Percentiles rank a stretch among this genome's conserved stretches.
These are phyloP conservation scores for Ceratobasidium sp. DNA, from an alignment of 1,284 basidiomycete species.

Conservation along the genomic window DNA sequence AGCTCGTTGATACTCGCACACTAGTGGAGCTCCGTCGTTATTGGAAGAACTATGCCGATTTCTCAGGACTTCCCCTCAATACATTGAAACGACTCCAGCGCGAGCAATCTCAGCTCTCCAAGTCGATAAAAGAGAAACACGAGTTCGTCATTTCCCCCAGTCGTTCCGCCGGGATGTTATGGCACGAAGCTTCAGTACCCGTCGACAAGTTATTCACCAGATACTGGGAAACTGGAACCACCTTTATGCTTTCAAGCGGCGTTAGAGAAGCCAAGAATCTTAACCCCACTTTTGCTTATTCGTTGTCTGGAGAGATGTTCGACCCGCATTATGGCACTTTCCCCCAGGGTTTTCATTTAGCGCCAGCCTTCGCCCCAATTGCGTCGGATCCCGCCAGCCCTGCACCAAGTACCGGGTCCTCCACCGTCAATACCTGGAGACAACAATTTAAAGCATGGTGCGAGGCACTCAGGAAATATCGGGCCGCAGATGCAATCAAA, in stretches of 20 bases:
- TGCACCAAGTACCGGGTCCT: neutral
- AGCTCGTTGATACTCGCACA: neutral
- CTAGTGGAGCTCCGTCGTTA: neutral
- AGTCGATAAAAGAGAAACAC: neutral
- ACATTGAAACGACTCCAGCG: neutral
- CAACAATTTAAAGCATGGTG: conserved; percentile 25
- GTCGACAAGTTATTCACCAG: neutral
- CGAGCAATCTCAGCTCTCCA: conserved; percentile 11
- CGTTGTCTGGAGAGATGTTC: conserved; percentile 13
- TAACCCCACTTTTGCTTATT: conserved; percentile 33
- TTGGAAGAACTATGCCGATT: conserved; percentile 33
- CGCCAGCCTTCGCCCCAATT: conserved; percentile 10
- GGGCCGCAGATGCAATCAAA: neutral
- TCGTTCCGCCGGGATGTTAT: conserved; percentile 24
- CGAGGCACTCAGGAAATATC: neutral
- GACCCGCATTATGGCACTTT: conserved; percentile 25
- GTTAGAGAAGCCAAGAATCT: neutral
- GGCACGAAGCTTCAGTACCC: neutral
- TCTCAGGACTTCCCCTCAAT: neutral
- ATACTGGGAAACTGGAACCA: conserved; percentile 40
- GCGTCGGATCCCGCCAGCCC: neutral
- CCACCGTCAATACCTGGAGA: neutral
- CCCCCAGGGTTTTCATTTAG: conserved; percentile 17
- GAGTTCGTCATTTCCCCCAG: neutral
- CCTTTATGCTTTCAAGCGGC: neutral